Conservation (phyloP, 148 eudicot genomes). For the Selenicereus undatus region DNA sequence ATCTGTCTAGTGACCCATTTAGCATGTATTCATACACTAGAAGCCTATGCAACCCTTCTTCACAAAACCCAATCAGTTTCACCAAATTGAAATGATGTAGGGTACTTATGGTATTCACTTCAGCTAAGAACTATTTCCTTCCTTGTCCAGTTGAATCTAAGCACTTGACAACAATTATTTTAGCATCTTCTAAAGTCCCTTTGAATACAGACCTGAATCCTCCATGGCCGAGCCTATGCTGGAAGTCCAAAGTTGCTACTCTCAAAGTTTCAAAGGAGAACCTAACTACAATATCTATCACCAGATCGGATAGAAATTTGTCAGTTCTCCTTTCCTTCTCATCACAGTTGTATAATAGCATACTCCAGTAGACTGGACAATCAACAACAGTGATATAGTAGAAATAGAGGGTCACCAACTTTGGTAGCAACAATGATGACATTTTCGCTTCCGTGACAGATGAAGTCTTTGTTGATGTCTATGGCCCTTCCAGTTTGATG, state of each 20-base stretch:
- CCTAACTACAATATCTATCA: neutral
- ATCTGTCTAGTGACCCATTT: slow-evolving; percentile 5
- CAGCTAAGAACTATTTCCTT: neutral
- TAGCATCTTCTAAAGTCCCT: slow-evolving; percentile 1
- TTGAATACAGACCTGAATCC: slow-evolving; percentile 2
- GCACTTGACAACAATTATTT: neutral
- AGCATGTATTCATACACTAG: neutral
- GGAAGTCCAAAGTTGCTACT: neutral
- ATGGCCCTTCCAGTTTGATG: neutral
- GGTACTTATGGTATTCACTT: neutral
- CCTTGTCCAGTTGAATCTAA: slow-evolving; percentile 4
- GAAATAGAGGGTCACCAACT: neutral
- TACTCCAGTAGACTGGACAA: neutral
- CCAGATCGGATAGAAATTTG: neutral
- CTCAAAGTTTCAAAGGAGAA: slow-evolving; percentile 8
- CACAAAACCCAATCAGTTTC: slow-evolving; percentile 8
- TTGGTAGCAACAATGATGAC: neutral
- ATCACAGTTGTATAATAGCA: neutral
- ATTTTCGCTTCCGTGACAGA: neutral
- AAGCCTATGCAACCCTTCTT: neutral
- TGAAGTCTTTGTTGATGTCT: neutral
- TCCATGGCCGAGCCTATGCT: neutral
- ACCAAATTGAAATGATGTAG: slow-evolving; percentile 3
- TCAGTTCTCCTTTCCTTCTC: neutral
- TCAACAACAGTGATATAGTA: neutral